Conservation (phyloP, 495 filamentous ascomycete species). For the Pyrenula aspistea region DNA sequence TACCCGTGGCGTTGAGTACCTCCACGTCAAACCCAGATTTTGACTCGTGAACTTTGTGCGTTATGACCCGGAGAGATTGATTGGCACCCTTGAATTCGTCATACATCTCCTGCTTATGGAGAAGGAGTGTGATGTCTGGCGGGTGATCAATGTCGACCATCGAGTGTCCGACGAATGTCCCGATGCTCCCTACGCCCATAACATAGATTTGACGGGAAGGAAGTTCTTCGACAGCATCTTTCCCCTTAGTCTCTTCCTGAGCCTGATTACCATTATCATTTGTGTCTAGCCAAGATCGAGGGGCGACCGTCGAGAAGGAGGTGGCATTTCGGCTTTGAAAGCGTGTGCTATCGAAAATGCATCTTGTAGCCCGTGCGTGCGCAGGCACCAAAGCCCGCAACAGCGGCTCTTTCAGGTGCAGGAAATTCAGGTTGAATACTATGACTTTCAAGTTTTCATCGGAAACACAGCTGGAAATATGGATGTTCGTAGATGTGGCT, state of each 20-base stretch:
- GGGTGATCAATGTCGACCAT: slow-evolving; percentile 40
- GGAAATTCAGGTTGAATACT: background rate
- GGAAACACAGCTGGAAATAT: no score
- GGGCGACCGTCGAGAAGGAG: background rate
- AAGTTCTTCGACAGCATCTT: background rate
- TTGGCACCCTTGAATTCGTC: slow-evolving; percentile 6
- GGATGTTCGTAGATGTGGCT: no score
- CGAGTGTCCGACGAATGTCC: slow-evolving; percentile 48
- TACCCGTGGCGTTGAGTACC: slow-evolving; percentile 12
- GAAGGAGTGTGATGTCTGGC: slow-evolving; percentile 46
- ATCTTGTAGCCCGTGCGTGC: background rate
- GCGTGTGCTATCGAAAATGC: background rate
- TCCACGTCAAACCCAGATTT: slow-evolving; percentile 32
- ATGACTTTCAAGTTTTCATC: no score
- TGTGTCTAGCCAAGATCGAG: background rate
- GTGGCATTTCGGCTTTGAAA: background rate
- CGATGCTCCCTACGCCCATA: slow-evolving; percentile 45
- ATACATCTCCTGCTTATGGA: slow-evolving; percentile 28
- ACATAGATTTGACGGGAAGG: slow-evolving; percentile 37
- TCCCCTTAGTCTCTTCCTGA: background rate
- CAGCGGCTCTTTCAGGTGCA: background rate
- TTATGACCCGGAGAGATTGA: background rate
- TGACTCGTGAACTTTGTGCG: slow-evolving; percentile 15
- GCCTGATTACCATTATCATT: background rate
- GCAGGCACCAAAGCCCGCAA: background rate